phyloP scores from a whole-genome alignment of 768 basidiomycete genomes.

The Asterophora parasitica region DNA sequence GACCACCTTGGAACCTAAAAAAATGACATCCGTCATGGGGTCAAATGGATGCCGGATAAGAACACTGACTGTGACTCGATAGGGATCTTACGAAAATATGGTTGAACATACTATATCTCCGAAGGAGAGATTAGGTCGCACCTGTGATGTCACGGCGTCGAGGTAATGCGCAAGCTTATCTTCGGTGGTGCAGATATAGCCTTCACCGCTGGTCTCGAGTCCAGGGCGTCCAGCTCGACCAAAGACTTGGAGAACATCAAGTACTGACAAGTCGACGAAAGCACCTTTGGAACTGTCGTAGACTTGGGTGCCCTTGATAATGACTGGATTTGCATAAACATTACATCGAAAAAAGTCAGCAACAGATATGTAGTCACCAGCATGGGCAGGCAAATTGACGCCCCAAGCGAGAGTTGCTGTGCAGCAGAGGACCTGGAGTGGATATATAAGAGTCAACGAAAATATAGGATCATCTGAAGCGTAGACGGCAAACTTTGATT shows the following conservation, averaged over 20 bases:
- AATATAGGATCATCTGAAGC: not conserved
- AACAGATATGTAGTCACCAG: constrained; percentile 44
- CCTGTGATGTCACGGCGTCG: constrained; percentile 83
- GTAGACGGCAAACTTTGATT: constrained; percentile 64
- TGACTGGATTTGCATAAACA: constrained; percentile 41
- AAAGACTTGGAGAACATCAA: constrained; percentile 97
- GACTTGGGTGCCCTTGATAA: constrained; percentile 97
- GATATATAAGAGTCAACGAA: not conserved
- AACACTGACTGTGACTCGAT: constrained; percentile 87
- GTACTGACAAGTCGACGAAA: constrained; percentile 87
- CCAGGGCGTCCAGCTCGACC: constrained; percentile 91
- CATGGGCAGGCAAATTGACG: constrained; percentile 97
- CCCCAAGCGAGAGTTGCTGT: constrained; percentile 99
- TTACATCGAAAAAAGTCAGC: constrained; percentile 6
- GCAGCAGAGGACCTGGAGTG: constrained; percentile 89
- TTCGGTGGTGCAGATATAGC: constrained; percentile 92
- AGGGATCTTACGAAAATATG: constrained; percentile 54
- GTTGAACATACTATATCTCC: not conserved
- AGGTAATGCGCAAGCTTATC: constrained; percentile 93
- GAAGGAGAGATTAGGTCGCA: constrained; percentile 24
- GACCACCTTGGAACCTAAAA: constrained; percentile 69
- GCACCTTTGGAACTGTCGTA: constrained; percentile 89
- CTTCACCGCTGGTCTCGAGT: constrained; percentile 88
- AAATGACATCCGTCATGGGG: constrained; percentile 6
- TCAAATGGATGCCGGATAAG: not conserved